phyloP scores from a whole-genome alignment of 805 yeast genomes.

The Spathaspora arborariae region DNA sequence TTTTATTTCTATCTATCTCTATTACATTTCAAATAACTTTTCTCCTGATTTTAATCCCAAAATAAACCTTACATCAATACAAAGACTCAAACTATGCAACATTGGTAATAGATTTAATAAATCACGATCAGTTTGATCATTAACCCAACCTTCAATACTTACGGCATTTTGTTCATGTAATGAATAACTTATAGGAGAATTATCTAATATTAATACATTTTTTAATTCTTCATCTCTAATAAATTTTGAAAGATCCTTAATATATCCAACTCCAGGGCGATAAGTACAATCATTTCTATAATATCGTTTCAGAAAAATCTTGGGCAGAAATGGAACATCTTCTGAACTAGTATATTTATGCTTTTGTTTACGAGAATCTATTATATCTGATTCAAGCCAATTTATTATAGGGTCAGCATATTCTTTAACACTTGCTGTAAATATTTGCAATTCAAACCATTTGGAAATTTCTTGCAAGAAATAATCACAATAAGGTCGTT shows the following conservation, averaged over 20 bases:
- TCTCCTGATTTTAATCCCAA: constrained; percentile 76
- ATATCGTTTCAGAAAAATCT: constrained; percentile 50
- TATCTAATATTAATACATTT: constrained; percentile 77
- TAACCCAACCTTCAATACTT: constrained; percentile 96
- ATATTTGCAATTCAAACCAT: constrained; percentile 87
- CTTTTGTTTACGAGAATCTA: constrained; percentile 10
- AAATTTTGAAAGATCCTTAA: constrained; percentile 44
- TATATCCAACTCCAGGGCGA: constrained; percentile 78
- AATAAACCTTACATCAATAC: constrained; percentile 80
- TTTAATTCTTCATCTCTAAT: constrained; percentile 68
- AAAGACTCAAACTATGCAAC: constrained; percentile 66
- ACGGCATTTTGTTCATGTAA: constrained; percentile 85
- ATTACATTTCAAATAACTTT: constrained; percentile 44
- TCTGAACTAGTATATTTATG: constrained; percentile 6
- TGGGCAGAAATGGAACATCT: constrained; percentile 8
- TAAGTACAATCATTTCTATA: constrained; percentile 80
- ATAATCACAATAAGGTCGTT: constrained; percentile 86
- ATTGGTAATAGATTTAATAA: constrained; percentile 79
- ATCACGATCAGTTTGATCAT: constrained; percentile 89
- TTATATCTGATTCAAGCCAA: constrained; percentile 69
- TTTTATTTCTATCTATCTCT: neutral
- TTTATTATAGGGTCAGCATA: constrained; percentile 97
- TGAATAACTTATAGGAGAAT: constrained; percentile 87
- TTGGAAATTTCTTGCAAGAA: constrained; percentile 72
- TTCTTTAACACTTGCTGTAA: constrained; percentile 91